phyloP scores from a whole-genome alignment of 2,329 filamentous ascomycete species.

The Tolypocladium endophyticum region DNA sequence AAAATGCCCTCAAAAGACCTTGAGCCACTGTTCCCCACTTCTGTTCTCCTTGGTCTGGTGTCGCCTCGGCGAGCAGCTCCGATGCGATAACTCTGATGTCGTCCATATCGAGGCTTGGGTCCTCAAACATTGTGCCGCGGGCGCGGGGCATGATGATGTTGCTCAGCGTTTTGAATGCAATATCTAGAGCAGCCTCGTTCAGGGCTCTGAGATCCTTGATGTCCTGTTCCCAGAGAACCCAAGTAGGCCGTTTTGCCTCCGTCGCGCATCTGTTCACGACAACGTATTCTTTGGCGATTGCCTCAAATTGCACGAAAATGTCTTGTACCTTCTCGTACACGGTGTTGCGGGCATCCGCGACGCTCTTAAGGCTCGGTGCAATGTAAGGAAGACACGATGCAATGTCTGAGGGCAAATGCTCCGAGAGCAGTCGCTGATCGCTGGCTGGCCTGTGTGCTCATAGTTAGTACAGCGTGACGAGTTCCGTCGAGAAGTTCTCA shows the following conservation, averaged over 20 bases:
- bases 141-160: constrained; percentile 15
- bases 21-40: constrained; percentile 22
- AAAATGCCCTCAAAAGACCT: constrained; percentile 15
- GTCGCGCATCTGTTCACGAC: constrained; percentile 6
- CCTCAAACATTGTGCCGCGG: not conserved
- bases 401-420: not conserved
- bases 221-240: constrained; percentile 23
- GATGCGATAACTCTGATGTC: constrained; percentile 22
- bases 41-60: constrained; percentile 9
- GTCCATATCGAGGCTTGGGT: constrained; percentile 6
- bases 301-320: constrained; percentile 9
- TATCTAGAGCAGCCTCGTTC: constrained; percentile 13
- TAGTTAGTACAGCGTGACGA: not conserved
- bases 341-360: not conserved
- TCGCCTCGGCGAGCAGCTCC: constrained; percentile 18
- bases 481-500: not conserved
- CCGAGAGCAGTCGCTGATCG: not conserved
- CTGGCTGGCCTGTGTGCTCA: not conserved
- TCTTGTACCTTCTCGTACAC: constrained; percentile 1
- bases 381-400: not conserved
- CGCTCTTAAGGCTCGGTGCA: not conserved
- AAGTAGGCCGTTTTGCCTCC: constrained; percentile 13
- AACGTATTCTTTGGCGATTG: constrained; percentile 13
- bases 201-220: constrained; percentile 16
- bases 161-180: constrained; percentile 14